phyloP scores from a whole-genome alignment of 441 rosid species.

The Gossypium laxum region DNA sequence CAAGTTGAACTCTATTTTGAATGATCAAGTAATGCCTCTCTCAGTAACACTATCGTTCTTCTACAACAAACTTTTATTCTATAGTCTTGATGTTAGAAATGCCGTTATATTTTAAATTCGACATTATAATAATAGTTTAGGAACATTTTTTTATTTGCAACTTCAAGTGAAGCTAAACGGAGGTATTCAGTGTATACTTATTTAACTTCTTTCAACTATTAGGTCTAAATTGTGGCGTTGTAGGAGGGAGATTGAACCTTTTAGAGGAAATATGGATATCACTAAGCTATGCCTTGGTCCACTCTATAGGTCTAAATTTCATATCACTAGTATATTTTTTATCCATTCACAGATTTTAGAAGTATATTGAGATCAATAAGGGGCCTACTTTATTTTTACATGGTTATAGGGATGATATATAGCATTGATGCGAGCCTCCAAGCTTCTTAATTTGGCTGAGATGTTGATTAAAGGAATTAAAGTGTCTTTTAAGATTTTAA shows the following conservation, averaged over 20 bases:
- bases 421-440: not conserved
- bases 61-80: not conserved
- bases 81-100: not conserved
- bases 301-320: not conserved
- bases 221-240: not conserved
- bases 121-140: not conserved
- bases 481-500: not conserved
- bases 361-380: not conserved
- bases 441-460: not conserved
- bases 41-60: not conserved
- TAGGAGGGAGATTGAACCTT: not conserved
- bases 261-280: not conserved
- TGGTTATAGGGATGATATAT: not conserved
- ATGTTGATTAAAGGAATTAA: not conserved
- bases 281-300: not conserved
- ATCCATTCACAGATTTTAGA: not conserved
- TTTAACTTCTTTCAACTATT: not conserved
- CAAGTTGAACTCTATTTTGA: conserved; percentile 56
- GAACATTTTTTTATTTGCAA: not conserved
- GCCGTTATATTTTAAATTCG: not conserved
- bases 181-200: not conserved
- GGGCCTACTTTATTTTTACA: not conserved
- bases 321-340: not conserved
- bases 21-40: conserved; percentile 48
- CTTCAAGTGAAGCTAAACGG: not conserved